A percentile compares a stretch with the other conserved stretches of the same genome.
Evolutionary conservation across 2,329 filamentous ascomycete species (phyloP).

Genomic region (Thielaviopsis euricoi): DNA sequence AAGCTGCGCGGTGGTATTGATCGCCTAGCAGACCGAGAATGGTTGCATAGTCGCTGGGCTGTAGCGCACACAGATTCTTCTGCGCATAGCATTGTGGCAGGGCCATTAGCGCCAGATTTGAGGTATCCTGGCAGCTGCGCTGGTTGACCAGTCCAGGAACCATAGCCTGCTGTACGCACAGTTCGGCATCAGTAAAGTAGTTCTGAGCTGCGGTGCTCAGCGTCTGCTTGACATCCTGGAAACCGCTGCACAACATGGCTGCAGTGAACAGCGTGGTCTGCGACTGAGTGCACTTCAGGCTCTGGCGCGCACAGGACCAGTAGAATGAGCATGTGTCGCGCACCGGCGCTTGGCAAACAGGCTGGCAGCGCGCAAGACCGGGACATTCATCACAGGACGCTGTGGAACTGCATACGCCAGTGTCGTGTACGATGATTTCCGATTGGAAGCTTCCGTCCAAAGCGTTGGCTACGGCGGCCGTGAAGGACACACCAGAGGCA

Average conservation of each 20-base stretch:
- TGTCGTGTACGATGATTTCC: constrained; percentile 3
- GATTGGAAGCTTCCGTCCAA: constrained; percentile 1
- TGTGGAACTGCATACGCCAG: constrained; percentile 1
- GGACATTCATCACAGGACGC: constrained; percentile 7
- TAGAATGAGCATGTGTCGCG: constrained; percentile 7
- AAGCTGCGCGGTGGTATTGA: constrained; percentile 7
- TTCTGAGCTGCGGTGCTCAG: background rate
- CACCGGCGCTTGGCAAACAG: background rate
- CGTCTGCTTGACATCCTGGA: constrained; percentile 1
- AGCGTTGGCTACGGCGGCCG: constrained; percentile 3
- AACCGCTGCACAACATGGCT: constrained; percentile 5
- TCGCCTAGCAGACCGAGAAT: constrained; percentile 5
- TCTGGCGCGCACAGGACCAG: constrained; percentile 6
- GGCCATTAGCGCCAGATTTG: background rate
- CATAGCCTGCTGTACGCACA: constrained; percentile 4
- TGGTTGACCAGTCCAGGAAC: background rate
- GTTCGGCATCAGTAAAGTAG: constrained; percentile 4
- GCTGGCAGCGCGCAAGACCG: constrained; percentile 8
- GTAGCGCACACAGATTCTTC: constrained; percentile 4
- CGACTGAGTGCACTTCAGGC: background rate
- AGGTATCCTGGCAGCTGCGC: background rate
- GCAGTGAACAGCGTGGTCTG: background rate
- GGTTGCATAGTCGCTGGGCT: constrained; percentile 1
- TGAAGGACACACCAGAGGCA: background rate
- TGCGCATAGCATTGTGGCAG: constrained; percentile 4